phyloP scores from a whole-genome alignment of 768 basidiomycete genomes.

The Kwoniella bestiolae region DNA sequence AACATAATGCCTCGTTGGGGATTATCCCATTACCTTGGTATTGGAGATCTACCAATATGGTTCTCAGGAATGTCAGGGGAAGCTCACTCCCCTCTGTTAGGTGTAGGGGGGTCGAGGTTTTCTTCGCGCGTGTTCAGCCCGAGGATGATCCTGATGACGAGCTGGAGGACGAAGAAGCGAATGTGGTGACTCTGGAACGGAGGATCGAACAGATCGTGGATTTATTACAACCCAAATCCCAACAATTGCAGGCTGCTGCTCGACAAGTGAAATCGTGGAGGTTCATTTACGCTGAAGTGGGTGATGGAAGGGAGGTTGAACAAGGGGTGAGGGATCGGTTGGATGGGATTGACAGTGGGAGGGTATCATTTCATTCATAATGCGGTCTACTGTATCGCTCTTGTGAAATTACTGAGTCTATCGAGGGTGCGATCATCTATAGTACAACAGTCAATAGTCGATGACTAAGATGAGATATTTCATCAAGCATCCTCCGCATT shows the following conservation, averaged over 20 bases:
- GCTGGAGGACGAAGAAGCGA: not conserved
- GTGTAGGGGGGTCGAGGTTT: not conserved
- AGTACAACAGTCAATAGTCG: too few relatives aligned
- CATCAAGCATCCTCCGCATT: too few relatives aligned
- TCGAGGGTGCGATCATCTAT: too few relatives aligned
- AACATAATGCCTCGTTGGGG: not conserved
- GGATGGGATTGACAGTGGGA: not conserved
- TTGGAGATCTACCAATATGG: not conserved
- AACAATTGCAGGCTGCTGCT: not conserved
- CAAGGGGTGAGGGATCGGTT: not conserved
- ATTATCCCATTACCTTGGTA: not conserved
- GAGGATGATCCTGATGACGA: not conserved
- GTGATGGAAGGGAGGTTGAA: not conserved
- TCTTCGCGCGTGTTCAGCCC: not conserved
- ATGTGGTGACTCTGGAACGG: not conserved
- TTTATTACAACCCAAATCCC: not conserved
- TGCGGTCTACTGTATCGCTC: too few relatives aligned
- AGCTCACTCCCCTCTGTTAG: not conserved
- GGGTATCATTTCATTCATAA: not conserved
- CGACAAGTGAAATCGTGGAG: not conserved
- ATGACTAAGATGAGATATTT: too few relatives aligned
- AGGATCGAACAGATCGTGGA: slow-evolving; percentile 4
- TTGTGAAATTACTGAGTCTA: too few relatives aligned
- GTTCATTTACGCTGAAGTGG: slow-evolving; percentile 6
- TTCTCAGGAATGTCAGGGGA: not conserved